Percentiles rank a stretch among this genome's conserved stretches.
These are phyloP conservation scores for Delonix regia DNA, from an alignment of 306 rosid genomes.

Conservation along the genomic window DNA sequence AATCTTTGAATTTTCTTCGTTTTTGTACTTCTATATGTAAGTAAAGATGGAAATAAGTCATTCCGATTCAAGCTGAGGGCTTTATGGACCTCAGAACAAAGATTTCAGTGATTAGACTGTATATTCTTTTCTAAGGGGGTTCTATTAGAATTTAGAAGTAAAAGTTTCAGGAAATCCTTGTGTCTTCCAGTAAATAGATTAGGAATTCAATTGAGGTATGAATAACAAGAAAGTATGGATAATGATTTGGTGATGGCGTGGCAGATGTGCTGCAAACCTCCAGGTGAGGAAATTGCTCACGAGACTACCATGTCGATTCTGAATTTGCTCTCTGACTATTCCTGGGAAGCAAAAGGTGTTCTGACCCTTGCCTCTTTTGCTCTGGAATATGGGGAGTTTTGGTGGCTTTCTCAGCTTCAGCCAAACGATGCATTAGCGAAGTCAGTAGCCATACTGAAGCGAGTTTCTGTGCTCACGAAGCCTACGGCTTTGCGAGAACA, in stretches of 20 bases:
- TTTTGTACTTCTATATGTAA: background rate
- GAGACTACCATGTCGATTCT: conserved; percentile 46
- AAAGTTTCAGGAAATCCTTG: background rate
- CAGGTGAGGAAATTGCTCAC: conserved; percentile 45
- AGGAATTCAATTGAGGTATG: background rate
- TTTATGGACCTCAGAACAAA: background rate
- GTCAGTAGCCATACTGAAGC: conserved; percentile 46
- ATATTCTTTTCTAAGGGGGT: background rate
- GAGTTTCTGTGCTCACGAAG: conserved; percentile 38
- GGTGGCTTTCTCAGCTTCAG: conserved; percentile 51
- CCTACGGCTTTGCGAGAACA: conserved; percentile 36
- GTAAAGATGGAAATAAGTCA: background rate
- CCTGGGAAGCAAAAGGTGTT: conserved; percentile 62
- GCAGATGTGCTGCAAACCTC: conserved; percentile 57
- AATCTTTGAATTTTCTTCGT: background rate
- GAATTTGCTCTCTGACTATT: conserved; percentile 43
- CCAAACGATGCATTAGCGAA: conserved; percentile 45
- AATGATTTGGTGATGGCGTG: background rate
- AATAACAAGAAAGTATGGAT: background rate
- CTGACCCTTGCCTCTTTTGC: conserved; percentile 61
- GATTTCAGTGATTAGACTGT: background rate
- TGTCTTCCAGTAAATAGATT: background rate
- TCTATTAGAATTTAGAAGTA: background rate
- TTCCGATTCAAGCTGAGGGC: no score
- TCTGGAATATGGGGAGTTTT: conserved; percentile 59